Base-by-base conservation (phyloP, 805 yeast genomes). In the Cyberlindnera petersonii region DNA sequence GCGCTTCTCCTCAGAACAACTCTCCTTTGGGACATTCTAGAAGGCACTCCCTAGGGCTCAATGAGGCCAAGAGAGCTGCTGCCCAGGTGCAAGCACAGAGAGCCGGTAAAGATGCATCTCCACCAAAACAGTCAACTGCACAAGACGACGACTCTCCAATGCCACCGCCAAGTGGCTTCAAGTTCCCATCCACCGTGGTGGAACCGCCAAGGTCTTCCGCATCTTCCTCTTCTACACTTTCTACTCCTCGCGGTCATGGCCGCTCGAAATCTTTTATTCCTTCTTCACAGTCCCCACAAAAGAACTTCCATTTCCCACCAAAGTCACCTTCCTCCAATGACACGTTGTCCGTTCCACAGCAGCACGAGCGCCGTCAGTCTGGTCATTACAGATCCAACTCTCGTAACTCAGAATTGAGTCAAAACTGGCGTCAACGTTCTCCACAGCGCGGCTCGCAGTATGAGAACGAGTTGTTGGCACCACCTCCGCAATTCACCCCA, bases 11-110 rank as follows among this genome's bases (percentile, higher is more conserved):
- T 7, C 38, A 42, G 22, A 31, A 9, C 4, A 23, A 21, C 17
- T 35, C 39, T n/a, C 39, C 37, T 14, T 14, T 69, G 44, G 96
- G 97, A 24, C 98, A 91, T 59, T 67, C 72, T 29, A 79, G 98
- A 66, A 78, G 98, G 60, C 98, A 91, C 60, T 88, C 97, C 0
- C 67, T 91, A 43, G 97, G 95, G 3, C 69, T 91, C 42, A 80
- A 80, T 37, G 98, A 91, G 63, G 98, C 98, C 10, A 88, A 86
- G 53, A 82, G 82, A 50, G 97, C 97, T 6, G 98, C 98, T n/a
- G 96, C 96, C 5, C 81, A 80, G 49, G 89, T 80, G 26, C 87
- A 82, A 56, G 81, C 83, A 2, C 93, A 86, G 58, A 74, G 88
- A 60, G 62, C 55, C 3, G 58, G 58, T 6, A 52, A 43, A 35